Evolutionary conservation across 2,329 filamentous ascomycete genomes (phyloP).

Genomic region (Aspergillus pseudoviridinutans): DNA sequence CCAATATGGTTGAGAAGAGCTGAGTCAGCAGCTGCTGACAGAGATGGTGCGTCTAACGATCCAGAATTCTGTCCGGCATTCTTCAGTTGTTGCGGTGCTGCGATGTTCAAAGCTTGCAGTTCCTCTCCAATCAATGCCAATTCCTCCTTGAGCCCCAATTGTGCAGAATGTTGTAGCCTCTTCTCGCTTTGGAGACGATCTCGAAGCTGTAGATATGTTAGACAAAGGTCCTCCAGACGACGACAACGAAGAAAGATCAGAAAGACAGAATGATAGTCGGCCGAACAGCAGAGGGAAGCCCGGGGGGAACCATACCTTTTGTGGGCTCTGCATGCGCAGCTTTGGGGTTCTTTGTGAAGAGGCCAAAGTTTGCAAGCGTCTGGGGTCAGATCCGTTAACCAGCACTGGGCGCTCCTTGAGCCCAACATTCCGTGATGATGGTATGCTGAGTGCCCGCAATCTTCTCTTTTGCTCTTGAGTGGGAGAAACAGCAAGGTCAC

Average conservation of each 20-base stretch:
- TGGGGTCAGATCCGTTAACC: conserved; percentile 29
- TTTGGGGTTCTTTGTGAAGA: conserved; percentile 70
- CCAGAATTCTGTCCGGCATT: conserved; percentile 29
- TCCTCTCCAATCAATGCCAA: conserved; percentile 77
- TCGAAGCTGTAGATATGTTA: conserved; percentile 47
- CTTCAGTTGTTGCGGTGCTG: conserved; percentile 32
- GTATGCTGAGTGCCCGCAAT: conserved; percentile 48
- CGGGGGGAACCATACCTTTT: conserved; percentile 43
- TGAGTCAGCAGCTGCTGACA: conserved; percentile 16
- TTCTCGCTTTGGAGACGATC: conserved; percentile 84
- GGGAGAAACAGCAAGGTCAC: conserved; percentile 31
- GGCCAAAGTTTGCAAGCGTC: conserved; percentile 48
- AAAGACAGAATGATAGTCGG: neutral
- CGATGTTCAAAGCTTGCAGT: conserved; percentile 52
- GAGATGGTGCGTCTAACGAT: conserved; percentile 11
- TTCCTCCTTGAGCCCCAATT: conserved; percentile 68
- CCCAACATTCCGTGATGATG: conserved; percentile 38
- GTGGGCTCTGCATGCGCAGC: conserved; percentile 61
- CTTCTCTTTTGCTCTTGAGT: conserved; percentile 41
- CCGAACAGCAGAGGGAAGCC: neutral
- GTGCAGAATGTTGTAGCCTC: conserved; percentile 65
- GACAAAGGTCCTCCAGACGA: neutral
- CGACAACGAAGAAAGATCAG: neutral
- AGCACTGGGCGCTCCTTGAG: conserved; percentile 32
- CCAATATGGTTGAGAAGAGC: conserved; percentile 51